Evolutionary conservation across 176 grass and related monocot species (phyloP), one percentile per base, ranked within the genome.

Genomic region (Oryza australiensis): DNA sequence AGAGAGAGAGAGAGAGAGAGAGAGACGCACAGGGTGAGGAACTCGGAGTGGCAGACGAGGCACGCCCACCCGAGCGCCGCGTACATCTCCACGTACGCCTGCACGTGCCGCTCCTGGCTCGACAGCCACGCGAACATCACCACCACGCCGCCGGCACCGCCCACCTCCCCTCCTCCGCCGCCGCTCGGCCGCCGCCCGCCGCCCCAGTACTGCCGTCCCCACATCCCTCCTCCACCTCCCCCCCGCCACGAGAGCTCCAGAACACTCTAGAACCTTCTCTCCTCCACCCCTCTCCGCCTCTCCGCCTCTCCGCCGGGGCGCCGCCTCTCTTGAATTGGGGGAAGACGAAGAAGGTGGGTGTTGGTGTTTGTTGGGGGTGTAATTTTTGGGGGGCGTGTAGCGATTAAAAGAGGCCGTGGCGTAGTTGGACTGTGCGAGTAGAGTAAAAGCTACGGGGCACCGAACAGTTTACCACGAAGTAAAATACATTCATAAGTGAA

Each of bases 91-190:
- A 93, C 77, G 80, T 93, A 86, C 59, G 95, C 82, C 62, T 82
- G 86, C 71, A 93, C 80, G 24, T 94, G 84, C 84, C 79, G 86
- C 90, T 98, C 95, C 84, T 93, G 81, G 87, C 92, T 98, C 30
- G 92, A 94, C 3, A 94, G 79, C 95, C 95, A 98, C 66, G 95
- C 90, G 92, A 94, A 94, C 86, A 98, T 78, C 77, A 98, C 95
- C 65, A 98, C 92, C 70, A 94, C 94, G 51, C 95, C 88, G 35
- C 35, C 94, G 51, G 92, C 88, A 7, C 35, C 35, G 74, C 23
- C 48, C 43, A 24, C 28, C 12, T n/a, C 85, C 48, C 32, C 74
- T 74, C 48, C 55, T 1, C 30, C 82, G 5, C 38, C 70, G 30
- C 35, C 43, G 82, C 71, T 73, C 66, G 86, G 87, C 71, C 67